phyloP scores from a whole-genome alignment of 202 grass and related monocot species.

The Hordeum pubiflorum region DNA sequence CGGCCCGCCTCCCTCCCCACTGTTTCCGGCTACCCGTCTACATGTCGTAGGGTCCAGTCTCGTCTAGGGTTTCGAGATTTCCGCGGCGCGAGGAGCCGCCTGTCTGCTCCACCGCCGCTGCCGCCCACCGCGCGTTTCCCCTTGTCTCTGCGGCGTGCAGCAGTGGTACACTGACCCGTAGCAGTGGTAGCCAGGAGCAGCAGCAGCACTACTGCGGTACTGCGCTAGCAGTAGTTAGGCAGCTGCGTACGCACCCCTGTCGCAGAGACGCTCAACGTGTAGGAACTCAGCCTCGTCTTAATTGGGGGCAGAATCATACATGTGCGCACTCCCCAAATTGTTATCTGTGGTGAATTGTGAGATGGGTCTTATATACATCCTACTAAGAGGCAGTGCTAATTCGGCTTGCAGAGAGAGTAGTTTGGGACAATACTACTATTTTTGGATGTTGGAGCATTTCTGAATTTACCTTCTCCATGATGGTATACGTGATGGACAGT shows the following conservation, averaged over 20 bases:
- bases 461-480: background rate
- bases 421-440: background rate
- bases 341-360: background rate
- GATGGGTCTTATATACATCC: background rate
- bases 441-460: background rate
- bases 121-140: background rate
- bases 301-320: background rate
- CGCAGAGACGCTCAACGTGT: background rate
- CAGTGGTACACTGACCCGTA: background rate
- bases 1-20: background rate
- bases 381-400: background rate
- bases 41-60: background rate
- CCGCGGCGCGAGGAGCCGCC: background rate
- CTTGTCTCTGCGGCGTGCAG: background rate
- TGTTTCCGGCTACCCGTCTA: background rate
- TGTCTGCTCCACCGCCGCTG: background rate
- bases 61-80: conserved; percentile 19
- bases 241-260: background rate
- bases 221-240: background rate
- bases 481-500: background rate
- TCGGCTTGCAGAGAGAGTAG: background rate
- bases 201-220: background rate
- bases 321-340: background rate
- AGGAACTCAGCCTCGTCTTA: background rate
- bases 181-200: background rate